Evolutionary conservation across 306 rosid genomes (phyloP).

Genomic region (Malus fusca): DNA sequence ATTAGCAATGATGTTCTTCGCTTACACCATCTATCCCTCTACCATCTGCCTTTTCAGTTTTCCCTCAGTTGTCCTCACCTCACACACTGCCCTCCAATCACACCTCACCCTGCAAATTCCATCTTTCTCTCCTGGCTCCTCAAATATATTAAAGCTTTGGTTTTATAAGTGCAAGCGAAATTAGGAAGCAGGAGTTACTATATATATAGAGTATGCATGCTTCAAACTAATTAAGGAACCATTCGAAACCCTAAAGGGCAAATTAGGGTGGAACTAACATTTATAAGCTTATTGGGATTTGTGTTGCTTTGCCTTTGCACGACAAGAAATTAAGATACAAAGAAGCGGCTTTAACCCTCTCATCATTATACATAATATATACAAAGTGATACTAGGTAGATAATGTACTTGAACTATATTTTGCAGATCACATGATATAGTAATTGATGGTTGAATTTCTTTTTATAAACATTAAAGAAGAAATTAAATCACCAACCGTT

Average conservation of each 20-base stretch:
- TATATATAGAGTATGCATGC: not conserved
- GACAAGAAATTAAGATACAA: not conserved
- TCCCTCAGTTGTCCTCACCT: conserved; percentile 22
- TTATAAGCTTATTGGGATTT: not conserved
- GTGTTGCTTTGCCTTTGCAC: not conserved
- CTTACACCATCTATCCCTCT: not conserved
- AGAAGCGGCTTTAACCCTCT: not conserved
- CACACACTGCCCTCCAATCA: conserved; percentile 25
- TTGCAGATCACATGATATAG: no score
- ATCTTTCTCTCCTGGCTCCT: not conserved
- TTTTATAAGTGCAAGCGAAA: no score
- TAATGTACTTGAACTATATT: no score
- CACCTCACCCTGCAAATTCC: not conserved
- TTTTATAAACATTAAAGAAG: no score
- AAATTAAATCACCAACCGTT: no score
- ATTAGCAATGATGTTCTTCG: conserved; percentile 42
- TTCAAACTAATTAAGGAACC: not conserved
- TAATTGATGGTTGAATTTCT: no score
- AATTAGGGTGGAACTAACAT: not conserved
- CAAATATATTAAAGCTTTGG: not conserved
- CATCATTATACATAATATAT: not conserved
- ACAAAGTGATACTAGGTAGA: no score
- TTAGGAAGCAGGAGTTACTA: no score
- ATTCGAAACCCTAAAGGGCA: not conserved
- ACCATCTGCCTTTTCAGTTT: conserved; percentile 4